Evolutionary conservation across 2,329 filamentous ascomycete species (phyloP).

Genomic region (Diplocarpon mali): DNA sequence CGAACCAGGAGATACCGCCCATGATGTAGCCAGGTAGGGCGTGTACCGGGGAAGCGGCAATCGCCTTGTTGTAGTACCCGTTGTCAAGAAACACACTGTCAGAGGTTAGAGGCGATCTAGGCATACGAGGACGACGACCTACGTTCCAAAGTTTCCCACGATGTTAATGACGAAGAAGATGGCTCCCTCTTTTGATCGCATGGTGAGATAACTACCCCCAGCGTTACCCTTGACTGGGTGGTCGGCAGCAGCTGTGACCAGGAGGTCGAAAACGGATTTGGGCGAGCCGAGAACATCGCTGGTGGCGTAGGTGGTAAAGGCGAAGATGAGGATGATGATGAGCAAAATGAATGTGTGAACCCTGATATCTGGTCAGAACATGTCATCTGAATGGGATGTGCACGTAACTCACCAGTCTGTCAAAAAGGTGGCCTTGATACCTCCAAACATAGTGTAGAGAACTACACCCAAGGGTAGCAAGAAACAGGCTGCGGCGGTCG

Average conservation of each 20-base stretch:
- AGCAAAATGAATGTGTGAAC: slow-evolving; percentile 78
- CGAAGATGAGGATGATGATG: slow-evolving; percentile 76
- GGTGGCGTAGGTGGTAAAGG: slow-evolving; percentile 71
- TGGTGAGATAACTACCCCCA: slow-evolving; percentile 75
- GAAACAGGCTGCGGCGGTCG: slow-evolving; percentile 73
- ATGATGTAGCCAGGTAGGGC: slow-evolving; percentile 76
- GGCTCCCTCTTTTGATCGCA: slow-evolving; percentile 68
- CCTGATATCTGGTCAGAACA: slow-evolving; percentile 38
- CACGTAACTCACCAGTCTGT: slow-evolving; percentile 34
- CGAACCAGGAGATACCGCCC: slow-evolving; percentile 82
- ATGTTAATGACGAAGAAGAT: slow-evolving; percentile 91
- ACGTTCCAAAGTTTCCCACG: slow-evolving; percentile 63
- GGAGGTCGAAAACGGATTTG: slow-evolving; percentile 63
- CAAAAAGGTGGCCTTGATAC: slow-evolving; percentile 79
- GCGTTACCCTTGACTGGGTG: slow-evolving; percentile 75
- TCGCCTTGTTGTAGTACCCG: slow-evolving; percentile 88
- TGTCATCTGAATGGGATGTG: too few relatives aligned
- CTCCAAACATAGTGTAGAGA: slow-evolving; percentile 65
- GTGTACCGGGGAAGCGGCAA: slow-evolving; percentile 74
- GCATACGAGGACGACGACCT: slow-evolving; percentile 2
- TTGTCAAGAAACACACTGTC: slow-evolving; percentile 68
- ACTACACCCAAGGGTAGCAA: slow-evolving; percentile 72
- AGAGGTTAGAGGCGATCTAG: slow-evolving; percentile 31
- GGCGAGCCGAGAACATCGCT: slow-evolving; percentile 65
- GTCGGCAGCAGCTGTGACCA: slow-evolving; percentile 53